Evolutionary conservation across 2,329 filamentous ascomycete genomes (phyloP).

Genomic region (Arthroderma uncinatum): DNA sequence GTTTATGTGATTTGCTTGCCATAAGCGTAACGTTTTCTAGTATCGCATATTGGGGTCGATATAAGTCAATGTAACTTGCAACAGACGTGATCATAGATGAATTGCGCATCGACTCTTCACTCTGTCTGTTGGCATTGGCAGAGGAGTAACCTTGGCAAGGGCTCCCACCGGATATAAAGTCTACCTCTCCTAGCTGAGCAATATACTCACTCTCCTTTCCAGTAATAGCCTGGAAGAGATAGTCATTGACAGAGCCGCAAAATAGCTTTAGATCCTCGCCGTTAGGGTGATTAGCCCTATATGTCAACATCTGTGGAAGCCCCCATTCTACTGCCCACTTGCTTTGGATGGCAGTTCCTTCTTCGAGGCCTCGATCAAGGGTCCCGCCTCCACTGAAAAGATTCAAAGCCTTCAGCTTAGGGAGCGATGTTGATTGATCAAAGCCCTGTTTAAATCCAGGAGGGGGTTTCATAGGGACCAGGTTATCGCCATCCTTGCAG

Average conservation of each 20-base stretch:
- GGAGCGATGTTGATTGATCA: conserved; percentile 31
- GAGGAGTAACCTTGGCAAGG: conserved; percentile 67
- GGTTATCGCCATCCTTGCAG: conserved; percentile 17
- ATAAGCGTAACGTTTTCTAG: conserved; percentile 68
- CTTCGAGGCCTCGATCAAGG: conserved; percentile 64
- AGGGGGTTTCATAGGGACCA: conserved; percentile 14
- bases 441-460: conserved; percentile 44
- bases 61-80: conserved; percentile 61
- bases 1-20: conserved; percentile 38
- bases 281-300: conserved; percentile 52
- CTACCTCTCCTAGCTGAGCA: conserved; percentile 51
- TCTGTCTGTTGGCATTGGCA: conserved; percentile 49
- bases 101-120: conserved; percentile 50
- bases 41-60: conserved; percentile 61
- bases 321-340: conserved; percentile 58
- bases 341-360: conserved; percentile 55
- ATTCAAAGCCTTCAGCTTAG: conserved; percentile 51
- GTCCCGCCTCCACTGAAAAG: conserved; percentile 70
- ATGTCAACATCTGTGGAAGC: conserved; percentile 55
- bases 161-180: conserved; percentile 60
- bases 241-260: conserved; percentile 61
- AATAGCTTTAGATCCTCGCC: conserved; percentile 42
- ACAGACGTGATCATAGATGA: conserved; percentile 69
- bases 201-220: conserved; percentile 40
- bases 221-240: conserved; percentile 46